Percentiles rank a stretch among this genome's conserved stretches.
Conservation (phyloP, 148 eudicot species). For the Rhododendron simsii region DNA sequence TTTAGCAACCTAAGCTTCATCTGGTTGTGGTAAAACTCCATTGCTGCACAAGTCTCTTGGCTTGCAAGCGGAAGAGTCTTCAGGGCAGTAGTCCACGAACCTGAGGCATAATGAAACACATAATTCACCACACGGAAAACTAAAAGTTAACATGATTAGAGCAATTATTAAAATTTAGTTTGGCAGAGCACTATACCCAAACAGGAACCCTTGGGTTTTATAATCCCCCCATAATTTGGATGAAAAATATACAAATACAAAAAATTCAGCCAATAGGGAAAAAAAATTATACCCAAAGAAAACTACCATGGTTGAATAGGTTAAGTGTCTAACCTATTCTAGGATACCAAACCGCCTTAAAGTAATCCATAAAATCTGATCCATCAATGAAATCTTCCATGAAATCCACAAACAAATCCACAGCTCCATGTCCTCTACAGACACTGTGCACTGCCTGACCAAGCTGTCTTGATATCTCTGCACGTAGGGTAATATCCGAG, state of each 20-base stretch:
- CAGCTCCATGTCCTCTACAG: conserved; percentile 49
- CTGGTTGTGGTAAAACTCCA: conserved; percentile 84
- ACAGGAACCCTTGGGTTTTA: not conserved
- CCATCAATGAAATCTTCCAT: conserved; percentile 58
- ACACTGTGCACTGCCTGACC: conserved; percentile 53
- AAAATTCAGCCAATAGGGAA: not conserved
- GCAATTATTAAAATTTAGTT: not conserved
- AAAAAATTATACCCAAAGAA: not conserved
- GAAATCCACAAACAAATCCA: conserved; percentile 44
- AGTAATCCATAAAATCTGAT: conserved; percentile 70
- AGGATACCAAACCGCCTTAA: conserved; percentile 90
- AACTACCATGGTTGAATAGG: not conserved
- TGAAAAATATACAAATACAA: not conserved
- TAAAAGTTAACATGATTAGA: not conserved
- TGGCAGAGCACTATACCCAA: not conserved
- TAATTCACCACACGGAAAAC: not conserved
- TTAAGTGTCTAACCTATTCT: conserved; percentile 54
- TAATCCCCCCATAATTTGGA: not conserved
- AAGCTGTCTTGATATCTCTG: conserved; percentile 52
- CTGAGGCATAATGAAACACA: conserved; percentile 29
- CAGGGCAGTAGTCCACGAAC: conserved; percentile 46
- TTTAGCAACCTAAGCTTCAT: conserved; percentile 66
- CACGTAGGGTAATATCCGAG: conserved; percentile 47
- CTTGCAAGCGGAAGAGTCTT: conserved; percentile 72
- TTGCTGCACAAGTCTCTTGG: conserved; percentile 73